Evolutionary conservation across 2,329 filamentous ascomycete genomes (phyloP).

Genomic region (Aureobasidium namibiae): DNA sequence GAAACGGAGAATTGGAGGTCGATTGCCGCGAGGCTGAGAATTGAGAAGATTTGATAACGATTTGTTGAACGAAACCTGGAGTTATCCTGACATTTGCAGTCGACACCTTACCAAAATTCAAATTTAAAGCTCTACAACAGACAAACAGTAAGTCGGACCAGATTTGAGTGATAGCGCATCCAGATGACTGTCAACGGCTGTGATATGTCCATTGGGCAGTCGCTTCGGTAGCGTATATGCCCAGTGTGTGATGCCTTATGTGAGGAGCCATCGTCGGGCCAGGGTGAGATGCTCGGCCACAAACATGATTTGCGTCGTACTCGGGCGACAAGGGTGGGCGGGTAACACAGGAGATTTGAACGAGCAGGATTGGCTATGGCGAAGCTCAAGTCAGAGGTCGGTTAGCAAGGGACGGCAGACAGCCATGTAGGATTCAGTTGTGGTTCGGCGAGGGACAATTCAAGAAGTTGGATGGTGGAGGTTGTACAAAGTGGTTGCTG

Average conservation of each 20-base stretch:
- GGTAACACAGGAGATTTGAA: not conserved
- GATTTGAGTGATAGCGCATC: too few relatives aligned
- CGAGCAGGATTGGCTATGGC: not conserved
- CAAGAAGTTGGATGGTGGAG: not conserved
- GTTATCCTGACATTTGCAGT: too few relatives aligned
- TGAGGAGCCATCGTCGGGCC: not conserved
- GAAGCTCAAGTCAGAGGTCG: not conserved
- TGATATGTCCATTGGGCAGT: too few relatives aligned
- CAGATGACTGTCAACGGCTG: not conserved
- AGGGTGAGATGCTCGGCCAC: not conserved
- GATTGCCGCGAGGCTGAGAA: too few relatives aligned
- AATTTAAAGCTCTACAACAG: too few relatives aligned
- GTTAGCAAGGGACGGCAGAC: conserved; percentile 7
- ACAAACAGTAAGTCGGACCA: not conserved
- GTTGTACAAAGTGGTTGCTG: not conserved
- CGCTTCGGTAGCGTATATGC: too few relatives aligned
- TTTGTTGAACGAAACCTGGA: too few relatives aligned
- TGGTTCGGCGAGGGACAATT: conserved; percentile 2
- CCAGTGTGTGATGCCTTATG: not conserved
- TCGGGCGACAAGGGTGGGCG: not conserved
- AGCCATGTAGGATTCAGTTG: not conserved
- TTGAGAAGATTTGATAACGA: too few relatives aligned
- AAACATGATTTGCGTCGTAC: too few relatives aligned
- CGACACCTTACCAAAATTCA: too few relatives aligned
- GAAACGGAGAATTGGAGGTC: not conserved